phyloP scores from a whole-genome alignment of 257 asterid species.

The Orobanche coerulescens region DNA sequence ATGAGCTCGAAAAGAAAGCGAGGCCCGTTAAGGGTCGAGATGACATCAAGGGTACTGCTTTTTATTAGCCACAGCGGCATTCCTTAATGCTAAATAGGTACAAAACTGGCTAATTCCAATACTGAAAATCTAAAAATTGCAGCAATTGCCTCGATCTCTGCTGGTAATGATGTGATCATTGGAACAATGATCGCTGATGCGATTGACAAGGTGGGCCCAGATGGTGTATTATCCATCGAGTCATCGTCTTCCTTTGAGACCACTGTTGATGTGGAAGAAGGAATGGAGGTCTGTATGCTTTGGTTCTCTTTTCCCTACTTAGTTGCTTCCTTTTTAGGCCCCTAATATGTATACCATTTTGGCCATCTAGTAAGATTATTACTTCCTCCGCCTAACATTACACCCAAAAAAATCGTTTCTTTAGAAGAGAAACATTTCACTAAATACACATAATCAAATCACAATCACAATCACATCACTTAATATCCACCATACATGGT shows the following conservation, averaged over 20 bases:
- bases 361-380: too few relatives aligned
- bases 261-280: slow-evolving; percentile 93
- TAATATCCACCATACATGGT: too few relatives aligned
- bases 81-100: too few relatives aligned
- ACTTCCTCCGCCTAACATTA: too few relatives aligned
- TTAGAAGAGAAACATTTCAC: too few relatives aligned
- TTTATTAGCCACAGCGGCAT: background rate
- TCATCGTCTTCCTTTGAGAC: slow-evolving; percentile 96
- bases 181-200: slow-evolving; percentile 94
- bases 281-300: slow-evolving; percentile 69
- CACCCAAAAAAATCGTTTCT: too few relatives aligned
- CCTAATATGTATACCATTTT: too few relatives aligned
- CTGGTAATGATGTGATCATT: slow-evolving; percentile 82
- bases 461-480: too few relatives aligned
- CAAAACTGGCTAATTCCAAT: slow-evolving; percentile 5
- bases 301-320: background rate
- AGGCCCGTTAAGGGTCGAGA: slow-evolving; percentile 94
- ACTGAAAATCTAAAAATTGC: slow-evolving; percentile 19
- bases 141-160: slow-evolving; percentile 92
- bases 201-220: slow-evolving; percentile 96
- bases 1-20: slow-evolving; percentile 77
- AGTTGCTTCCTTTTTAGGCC: too few relatives aligned
- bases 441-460: too few relatives aligned
- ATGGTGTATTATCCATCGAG: slow-evolving; percentile 94
- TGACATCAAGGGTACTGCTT: slow-evolving; percentile 79